These are phyloP conservation scores for Blastobotrys serpentis DNA, from an alignment of 1,139 yeast genomes.

Conservation along the genomic window DNA sequence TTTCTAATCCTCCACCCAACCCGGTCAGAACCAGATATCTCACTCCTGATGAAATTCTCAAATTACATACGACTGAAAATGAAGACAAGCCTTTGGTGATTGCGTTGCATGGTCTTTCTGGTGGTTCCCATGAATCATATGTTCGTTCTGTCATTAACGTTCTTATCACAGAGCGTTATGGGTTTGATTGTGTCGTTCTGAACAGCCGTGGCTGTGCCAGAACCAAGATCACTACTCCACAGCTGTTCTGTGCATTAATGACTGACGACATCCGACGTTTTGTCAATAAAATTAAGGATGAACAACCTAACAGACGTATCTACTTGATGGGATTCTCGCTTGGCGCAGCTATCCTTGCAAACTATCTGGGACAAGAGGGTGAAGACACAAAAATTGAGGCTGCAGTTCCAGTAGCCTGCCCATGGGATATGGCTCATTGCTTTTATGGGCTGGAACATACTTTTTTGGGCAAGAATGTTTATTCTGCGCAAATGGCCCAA, in stretches of 20 bases:
- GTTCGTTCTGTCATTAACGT: constrained; percentile 54
- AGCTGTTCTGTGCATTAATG: constrained; percentile 70
- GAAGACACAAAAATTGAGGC: constrained; percentile 53
- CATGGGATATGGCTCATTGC: constrained; percentile 78
- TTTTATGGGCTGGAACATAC: constrained; percentile 51
- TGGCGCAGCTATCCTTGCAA: constrained; percentile 79
- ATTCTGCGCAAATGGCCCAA: constrained; percentile 63
- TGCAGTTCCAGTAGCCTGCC: constrained; percentile 68
- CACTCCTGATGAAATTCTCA: constrained; percentile 49
- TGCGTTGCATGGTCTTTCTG: constrained; percentile 81
- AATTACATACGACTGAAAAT: constrained; percentile 33
- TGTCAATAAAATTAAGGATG: constrained; percentile 48
- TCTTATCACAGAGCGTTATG: constrained; percentile 25
- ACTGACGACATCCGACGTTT: constrained; percentile 70
- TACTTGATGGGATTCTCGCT: constrained; percentile 81
- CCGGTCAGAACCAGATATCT: constrained; percentile 79
- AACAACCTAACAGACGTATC: constrained; percentile 70
- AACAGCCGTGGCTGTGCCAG: constrained; percentile 88
- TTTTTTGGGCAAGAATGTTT: constrained; percentile 59
- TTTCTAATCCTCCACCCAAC: constrained; percentile 68
- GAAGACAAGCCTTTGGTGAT: constrained; percentile 63
- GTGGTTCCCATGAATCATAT: constrained; percentile 89
- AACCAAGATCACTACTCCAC: constrained; percentile 71
- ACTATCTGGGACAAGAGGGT: constrained; percentile 75
- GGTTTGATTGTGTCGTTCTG: constrained; percentile 68